A percentile compares a stretch with the other conserved stretches of the same genome.
Evolutionary conservation across 176 grass and related monocot species (phyloP).

Genomic region (Themeda triandra): DNA sequence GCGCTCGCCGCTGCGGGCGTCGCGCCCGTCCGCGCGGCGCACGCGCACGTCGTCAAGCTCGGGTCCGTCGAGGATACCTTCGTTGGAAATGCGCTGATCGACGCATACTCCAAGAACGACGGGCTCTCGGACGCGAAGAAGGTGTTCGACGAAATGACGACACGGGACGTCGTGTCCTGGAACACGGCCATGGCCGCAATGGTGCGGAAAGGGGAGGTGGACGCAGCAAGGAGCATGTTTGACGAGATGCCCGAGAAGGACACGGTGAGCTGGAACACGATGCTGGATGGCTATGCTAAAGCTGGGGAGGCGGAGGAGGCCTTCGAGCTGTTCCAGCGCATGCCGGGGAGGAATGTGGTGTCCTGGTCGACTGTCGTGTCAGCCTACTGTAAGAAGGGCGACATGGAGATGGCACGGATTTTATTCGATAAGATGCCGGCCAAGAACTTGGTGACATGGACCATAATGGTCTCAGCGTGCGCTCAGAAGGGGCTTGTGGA

Average conservation of each 20-base stretch:
- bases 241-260: conserved; percentile 71
- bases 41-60: conserved; percentile 39
- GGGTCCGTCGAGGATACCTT: conserved; percentile 59
- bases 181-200: conserved; percentile 48
- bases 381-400: conserved; percentile 69
- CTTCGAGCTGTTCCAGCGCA: conserved; percentile 58
- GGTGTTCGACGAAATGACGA: conserved; percentile 51
- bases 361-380: conserved; percentile 71
- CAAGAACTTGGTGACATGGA: conserved; percentile 77
- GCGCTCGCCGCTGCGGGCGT: neutral
- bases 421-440: conserved; percentile 70
- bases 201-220: conserved; percentile 38
- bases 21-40: neutral
- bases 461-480: conserved; percentile 69
- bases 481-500: conserved; percentile 48
- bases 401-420: conserved; percentile 60
- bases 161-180: conserved; percentile 50
- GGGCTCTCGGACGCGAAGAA: conserved; percentile 24
- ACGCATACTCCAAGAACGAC: conserved; percentile 56
- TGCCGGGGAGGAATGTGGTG: conserved; percentile 70
- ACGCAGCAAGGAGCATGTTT: conserved; percentile 41
- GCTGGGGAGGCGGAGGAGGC: conserved; percentile 42
- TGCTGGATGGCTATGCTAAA: conserved; percentile 63
- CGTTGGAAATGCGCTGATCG: conserved; percentile 64
- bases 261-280: conserved; percentile 71